Evolutionary conservation across 2,329 filamentous ascomycete species (phyloP), one percentile per base, ranked within the genome.

Genomic region (Daldinia sp.): DNA sequence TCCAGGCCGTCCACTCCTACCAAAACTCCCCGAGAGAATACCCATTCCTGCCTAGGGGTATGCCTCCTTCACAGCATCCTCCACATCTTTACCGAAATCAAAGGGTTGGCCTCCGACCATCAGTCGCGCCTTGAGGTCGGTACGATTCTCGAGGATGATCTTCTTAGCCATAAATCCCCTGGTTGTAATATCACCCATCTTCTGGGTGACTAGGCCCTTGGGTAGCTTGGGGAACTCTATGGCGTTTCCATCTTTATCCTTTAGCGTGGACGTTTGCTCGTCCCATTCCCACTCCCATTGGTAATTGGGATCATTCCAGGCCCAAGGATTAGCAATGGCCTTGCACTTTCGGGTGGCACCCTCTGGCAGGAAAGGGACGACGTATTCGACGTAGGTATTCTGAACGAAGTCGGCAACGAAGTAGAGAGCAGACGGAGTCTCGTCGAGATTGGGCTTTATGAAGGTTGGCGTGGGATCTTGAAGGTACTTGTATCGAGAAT

Each of bases 251-350:
- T 43, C 37, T 3, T 58, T 49, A 30, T 70, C 69, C 51, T 70
- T 67, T 29, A 73, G 35, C 6, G 56, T 61, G 50, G 55, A 60
- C 9, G 64, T 61, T 23, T 60, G 30, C n/a, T 64, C 61, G 53
- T 74, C 71, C 71, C 72, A 75, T 37, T 63, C 62, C 72, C 71
- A 75, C 58, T 73, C 70, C 68, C 68, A 75, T 17, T 57, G 30
- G 57, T 72, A 71, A 59, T 57, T 52, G 7, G 67, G 57, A 51
- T 75, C 72, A 34, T 59, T 66, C 51, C 69, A 69, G 21, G 72
- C 73, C 73, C 73, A 75, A 9, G 73, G 72, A 64, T 75, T 75
- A 47, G 43, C 69, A 30, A 74, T 53, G 47, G 54, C 72, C 27
- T 73, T 72, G 67, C 71, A 73, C 30, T 71, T 72, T 45, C 72